Evolutionary conservation across 768 basidiomycete species (phyloP), one percentile per base, ranked within the genome.

Genomic region (Tulasnella sp.): DNA sequence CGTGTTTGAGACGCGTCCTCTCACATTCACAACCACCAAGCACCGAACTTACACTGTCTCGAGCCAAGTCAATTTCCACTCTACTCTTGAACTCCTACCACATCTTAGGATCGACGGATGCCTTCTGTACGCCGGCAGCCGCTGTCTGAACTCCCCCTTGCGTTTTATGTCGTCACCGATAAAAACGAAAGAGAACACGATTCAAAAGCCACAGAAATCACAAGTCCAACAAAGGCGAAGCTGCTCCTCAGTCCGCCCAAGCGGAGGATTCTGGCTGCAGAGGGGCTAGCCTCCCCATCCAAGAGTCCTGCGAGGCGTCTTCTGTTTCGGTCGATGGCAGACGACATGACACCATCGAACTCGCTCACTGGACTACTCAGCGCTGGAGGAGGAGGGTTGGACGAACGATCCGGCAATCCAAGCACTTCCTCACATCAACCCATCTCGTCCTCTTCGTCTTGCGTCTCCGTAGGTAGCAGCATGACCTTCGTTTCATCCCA

Each of bases 271-370:
- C 25, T 58, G 11, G 45, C 48, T 21, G 56, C 56, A 21, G 56
- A 58, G 41, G 56, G 56, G 4, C 44, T 58, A 17, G 12, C 38
- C 5, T 58, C 56, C 17, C 56, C 56, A 49, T 27, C 56, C 22
- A 58, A 58, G 56, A 58, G 44, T 48, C 56, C 56, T 30, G 56
- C 56, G 24, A 58, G 38, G 22, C n/a, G 56, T 21, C 45, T 58
- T 3, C 25, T 58, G 43, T 58, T 58, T 34, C 25, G 24, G 19
- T 58, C 56, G 11, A 41, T 45, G 27, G 53, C 15, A 38, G 34
- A 38, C 15, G 34, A 38, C 34, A 38, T 38, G 34, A 38, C 34
- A 38, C 15, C 34, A 5, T 38, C 34, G 34, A 38, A 38, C 34
- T 38, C 34, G 34, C 34, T 29, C 46, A n/a, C 19, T 48, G 46